Evolutionary conservation across 202 grass and related monocot species (phyloP), one percentile per base, ranked within the genome.

Genomic region (Hordeum pubiflorum): DNA sequence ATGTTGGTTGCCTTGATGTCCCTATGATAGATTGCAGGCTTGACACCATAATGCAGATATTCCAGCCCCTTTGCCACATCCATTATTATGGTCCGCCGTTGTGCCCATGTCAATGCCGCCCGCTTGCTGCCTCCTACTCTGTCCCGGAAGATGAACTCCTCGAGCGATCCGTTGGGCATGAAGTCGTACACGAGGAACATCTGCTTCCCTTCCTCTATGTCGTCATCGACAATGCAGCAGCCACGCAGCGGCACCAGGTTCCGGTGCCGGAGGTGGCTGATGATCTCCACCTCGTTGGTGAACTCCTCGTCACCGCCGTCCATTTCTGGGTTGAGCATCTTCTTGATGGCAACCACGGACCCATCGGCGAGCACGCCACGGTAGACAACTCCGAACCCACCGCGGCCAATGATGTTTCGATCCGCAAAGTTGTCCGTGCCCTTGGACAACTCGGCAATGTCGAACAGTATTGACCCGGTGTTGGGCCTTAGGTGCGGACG

Each of bases 1-100:
- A 98, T 98, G 83, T 98, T 98, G 3, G 92, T 98, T 15, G 92
- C 82, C 71, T 98, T 98, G 85, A 98, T 95, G 81, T 98, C 92
- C 33, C 95, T 62, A 79, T 98, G 95, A 63, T 79, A 98, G 68
- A 98, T 95, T 12, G 92, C 92, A 46, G 95, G 95, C 46, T 98
- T 98, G 12, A 98, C 88, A 63, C 95, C 95, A 61, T 90, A 85
- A 80, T 98, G 95, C 50, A 98, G 68, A 74, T 98, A 98, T 32
- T 84, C 86, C 20, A 98, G 74, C 24, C 90, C 95, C 72, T 79
- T 93, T 10, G 90, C 95, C 14, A 98, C 87, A 78, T 98, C 95
- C 75, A 93, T 58, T 43, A 98, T 93, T 29, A 95, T 89, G 89
- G 12, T 93, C 81, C 88, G 88, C 40, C 95, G 84, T 82, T 98